These are phyloP conservation scores for Rutidosis leptorrhynchoides DNA, from an alignment of 129 eudicot genomes.

Conservation along the genomic window DNA sequence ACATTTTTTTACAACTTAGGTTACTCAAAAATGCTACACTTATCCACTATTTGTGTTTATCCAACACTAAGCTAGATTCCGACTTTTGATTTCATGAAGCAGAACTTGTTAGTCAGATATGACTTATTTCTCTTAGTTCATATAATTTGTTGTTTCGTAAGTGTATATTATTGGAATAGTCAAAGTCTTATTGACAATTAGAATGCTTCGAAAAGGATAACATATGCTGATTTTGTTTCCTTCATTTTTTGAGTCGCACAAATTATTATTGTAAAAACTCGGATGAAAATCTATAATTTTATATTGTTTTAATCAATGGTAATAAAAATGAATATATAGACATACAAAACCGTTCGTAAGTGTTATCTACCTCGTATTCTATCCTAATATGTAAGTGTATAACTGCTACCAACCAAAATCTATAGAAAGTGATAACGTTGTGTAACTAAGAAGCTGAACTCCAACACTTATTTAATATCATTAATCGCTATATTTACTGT, in stretches of 20 bases:
- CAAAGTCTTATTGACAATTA: background rate
- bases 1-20: background rate
- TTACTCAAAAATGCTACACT: background rate
- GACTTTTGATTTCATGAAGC: too few relatives aligned
- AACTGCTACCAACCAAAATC: background rate
- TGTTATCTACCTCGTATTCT: background rate
- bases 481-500: background rate
- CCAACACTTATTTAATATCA: conserved; percentile 4
- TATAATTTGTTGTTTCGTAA: background rate
- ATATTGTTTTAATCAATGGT: too few relatives aligned
- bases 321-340: too few relatives aligned
- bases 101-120: background rate
- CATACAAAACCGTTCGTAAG: background rate
- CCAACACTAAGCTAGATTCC: background rate
- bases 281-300: background rate
- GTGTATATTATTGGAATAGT: background rate
- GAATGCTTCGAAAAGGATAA: background rate
- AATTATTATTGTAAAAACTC: background rate
- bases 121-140: background rate
- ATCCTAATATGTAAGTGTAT: background rate
- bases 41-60: background rate
- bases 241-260: background rate
- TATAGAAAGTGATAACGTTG: background rate
- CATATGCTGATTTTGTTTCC: background rate
- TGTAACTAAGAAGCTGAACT: background rate